phyloP scores from a whole-genome alignment of 176 grass and related monocot species.

The Bonia amplexicaulis region DNA sequence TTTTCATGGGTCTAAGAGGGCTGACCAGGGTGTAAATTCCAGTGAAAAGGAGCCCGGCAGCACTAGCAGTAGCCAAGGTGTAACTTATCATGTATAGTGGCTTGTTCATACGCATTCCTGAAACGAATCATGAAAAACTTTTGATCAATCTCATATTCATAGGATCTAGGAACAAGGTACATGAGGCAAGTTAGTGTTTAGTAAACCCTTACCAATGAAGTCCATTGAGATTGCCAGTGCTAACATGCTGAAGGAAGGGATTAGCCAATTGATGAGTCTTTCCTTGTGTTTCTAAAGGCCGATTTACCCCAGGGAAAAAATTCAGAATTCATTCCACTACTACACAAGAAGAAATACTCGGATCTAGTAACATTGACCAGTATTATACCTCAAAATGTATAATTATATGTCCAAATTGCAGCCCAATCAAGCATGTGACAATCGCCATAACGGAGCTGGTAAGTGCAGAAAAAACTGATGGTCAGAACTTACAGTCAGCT shows the following conservation, averaged over 20 bases:
- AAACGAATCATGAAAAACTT: neutral
- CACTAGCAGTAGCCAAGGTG: slow-evolving; percentile 55
- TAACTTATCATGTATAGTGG: slow-evolving; percentile 63
- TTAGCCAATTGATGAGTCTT: slow-evolving; percentile 52
- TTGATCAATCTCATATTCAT: slow-evolving; percentile 1
- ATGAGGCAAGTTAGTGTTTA: neutral
- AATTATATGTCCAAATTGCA: slow-evolving; percentile 73
- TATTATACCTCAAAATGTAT: slow-evolving; percentile 60
- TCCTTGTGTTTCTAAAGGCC: slow-evolving; percentile 52
- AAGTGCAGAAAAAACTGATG: neutral
- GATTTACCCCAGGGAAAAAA: neutral
- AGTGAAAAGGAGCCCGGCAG: slow-evolving; percentile 59
- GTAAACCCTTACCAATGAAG: slow-evolving; percentile 42
- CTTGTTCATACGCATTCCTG: slow-evolving; percentile 70
- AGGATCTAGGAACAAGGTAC: neutral
- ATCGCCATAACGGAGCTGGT: slow-evolving; percentile 67
- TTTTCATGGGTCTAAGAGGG: neutral
- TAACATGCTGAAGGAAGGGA: slow-evolving; percentile 48
- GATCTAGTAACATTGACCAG: neutral
- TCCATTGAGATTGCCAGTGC: slow-evolving; percentile 55
- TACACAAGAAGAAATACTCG: neutral
- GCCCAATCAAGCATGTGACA: slow-evolving; percentile 77
- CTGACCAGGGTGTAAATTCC: slow-evolving; percentile 65
- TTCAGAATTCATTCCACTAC: neutral
- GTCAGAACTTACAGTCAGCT: neutral